Percentiles rank a stretch among this genome's conserved stretches.
These are phyloP conservation scores for Aspergillus bridgeri DNA, from an alignment of 495 filamentous ascomycete genomes.

Conservation along the genomic window DNA sequence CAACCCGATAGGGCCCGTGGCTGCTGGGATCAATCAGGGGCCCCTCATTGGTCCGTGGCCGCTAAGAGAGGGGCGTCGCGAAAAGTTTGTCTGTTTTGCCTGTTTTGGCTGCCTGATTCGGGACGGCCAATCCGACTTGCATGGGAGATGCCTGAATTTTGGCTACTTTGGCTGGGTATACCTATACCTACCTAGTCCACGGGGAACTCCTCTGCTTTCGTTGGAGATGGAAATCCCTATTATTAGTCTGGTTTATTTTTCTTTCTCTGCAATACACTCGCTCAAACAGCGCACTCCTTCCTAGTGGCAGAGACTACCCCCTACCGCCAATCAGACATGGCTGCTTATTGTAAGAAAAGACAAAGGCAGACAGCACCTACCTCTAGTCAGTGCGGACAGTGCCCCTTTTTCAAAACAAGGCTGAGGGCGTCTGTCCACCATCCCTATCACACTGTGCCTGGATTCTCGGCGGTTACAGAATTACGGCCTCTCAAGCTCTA, in stretches of 20 bases:
- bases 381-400: no score
- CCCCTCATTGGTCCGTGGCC: constrained; percentile 5
- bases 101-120: neutral
- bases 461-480: constrained; percentile 14
- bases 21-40: constrained; percentile 7
- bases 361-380: neutral
- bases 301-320: neutral
- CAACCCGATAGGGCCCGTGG: constrained; percentile 16
- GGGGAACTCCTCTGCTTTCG: no score
- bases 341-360: neutral
- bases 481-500: constrained; percentile 1
- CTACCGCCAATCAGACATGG: neutral
- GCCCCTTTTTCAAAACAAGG: constrained; percentile 7
- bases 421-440: neutral
- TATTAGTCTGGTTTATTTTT: no score
- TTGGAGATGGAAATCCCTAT: no score
- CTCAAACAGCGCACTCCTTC: neutral
- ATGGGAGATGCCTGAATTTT: constrained; percentile 1
- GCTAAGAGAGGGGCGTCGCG: neutral
- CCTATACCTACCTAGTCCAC: no score
- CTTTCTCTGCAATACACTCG: neutral
- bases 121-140: constrained; percentile 10
- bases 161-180: no score
- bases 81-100: no score
- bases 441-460: neutral